These are phyloP conservation scores for Vigna radiata DNA, from an alignment of 306 rosid genomes.

Conservation along the genomic window DNA sequence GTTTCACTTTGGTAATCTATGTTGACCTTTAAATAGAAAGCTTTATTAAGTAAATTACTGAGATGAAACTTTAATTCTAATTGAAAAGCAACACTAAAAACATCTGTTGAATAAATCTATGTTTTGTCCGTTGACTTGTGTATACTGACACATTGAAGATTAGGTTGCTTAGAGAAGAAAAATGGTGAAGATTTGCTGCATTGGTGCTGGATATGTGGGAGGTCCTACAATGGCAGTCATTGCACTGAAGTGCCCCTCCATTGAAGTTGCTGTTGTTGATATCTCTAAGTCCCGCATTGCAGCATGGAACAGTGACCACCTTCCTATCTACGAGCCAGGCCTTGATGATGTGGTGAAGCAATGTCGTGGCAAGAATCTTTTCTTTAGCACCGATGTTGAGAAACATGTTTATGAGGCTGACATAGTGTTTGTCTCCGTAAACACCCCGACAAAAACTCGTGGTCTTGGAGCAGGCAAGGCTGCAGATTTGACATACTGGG, in stretches of 20 bases:
- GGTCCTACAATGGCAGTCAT: slow-evolving; percentile 98
- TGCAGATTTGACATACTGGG: slow-evolving; percentile 95
- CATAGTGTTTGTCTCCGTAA: slow-evolving; percentile 93
- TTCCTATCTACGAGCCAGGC: slow-evolving; percentile 94
- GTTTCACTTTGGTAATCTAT: not conserved
- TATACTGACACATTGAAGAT: slow-evolving; percentile 39
- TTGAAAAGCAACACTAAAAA: not conserved
- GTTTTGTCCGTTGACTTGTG: slow-evolving; percentile 4
- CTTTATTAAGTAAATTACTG: not conserved
- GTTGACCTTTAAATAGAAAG: not conserved
- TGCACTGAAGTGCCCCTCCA: slow-evolving; percentile 81
- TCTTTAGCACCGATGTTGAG: slow-evolving; percentile 96
- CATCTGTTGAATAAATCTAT: not conserved
- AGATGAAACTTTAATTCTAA: not conserved
- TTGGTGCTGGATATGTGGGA: slow-evolving; percentile 98
- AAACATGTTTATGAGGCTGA: slow-evolving; percentile 86
- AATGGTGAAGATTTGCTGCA: slow-evolving; percentile 98
- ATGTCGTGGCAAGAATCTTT: slow-evolving; percentile 90
- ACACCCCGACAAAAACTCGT: slow-evolving; percentile 87
- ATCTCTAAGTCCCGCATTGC: slow-evolving; percentile 74
- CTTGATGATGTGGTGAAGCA: slow-evolving; percentile 80
- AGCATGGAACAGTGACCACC: slow-evolving; percentile 95
- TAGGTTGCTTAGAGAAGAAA: slow-evolving; percentile 56
- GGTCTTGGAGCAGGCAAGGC: slow-evolving; percentile 98
- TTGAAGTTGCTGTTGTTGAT: slow-evolving; percentile 88